Conservation (phyloP, 2,329 filamentous ascomycete genomes). For the Pseudomassariella vexata region DNA sequence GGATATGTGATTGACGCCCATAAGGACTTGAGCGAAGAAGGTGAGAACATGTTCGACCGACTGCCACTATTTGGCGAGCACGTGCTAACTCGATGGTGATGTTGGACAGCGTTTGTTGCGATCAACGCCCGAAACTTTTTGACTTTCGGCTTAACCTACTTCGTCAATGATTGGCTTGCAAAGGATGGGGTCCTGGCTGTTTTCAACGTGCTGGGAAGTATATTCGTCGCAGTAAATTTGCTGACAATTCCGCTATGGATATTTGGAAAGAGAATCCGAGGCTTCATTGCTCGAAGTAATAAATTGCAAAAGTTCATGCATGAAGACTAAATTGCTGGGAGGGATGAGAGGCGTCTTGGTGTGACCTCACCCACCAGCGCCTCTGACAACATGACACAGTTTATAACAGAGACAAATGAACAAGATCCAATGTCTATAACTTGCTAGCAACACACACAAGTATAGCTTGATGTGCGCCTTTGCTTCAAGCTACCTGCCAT, state of each 20-base stretch:
- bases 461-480: too few species aligned
- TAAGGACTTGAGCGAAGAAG: constrained; percentile 37
- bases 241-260: constrained; percentile 44
- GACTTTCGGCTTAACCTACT: constrained; percentile 40
- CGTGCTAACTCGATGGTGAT: too few species aligned
- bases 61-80: neutral
- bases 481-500: too few species aligned
- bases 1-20: constrained; percentile 45
- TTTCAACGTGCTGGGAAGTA: constrained; percentile 30
- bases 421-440: too few species aligned
- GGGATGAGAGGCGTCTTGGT: too few species aligned
- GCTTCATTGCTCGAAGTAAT: constrained; percentile 34
- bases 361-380: too few species aligned
- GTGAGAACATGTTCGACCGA: constrained; percentile 8
- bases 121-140: constrained; percentile 43
- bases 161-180: constrained; percentile 33
- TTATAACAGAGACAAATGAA: too few species aligned
- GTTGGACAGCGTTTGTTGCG: constrained; percentile 36
- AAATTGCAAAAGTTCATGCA: constrained; percentile 3
- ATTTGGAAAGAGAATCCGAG: constrained; percentile 39
- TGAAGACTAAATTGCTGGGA: constrained; percentile 3
- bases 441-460: too few species aligned
- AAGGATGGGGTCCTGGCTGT: constrained; percentile 28
- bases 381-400: too few species aligned
- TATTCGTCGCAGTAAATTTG: constrained; percentile 37